Conservation (phyloP, 345 rosid genomes). For the Populus ilicifolia region DNA sequence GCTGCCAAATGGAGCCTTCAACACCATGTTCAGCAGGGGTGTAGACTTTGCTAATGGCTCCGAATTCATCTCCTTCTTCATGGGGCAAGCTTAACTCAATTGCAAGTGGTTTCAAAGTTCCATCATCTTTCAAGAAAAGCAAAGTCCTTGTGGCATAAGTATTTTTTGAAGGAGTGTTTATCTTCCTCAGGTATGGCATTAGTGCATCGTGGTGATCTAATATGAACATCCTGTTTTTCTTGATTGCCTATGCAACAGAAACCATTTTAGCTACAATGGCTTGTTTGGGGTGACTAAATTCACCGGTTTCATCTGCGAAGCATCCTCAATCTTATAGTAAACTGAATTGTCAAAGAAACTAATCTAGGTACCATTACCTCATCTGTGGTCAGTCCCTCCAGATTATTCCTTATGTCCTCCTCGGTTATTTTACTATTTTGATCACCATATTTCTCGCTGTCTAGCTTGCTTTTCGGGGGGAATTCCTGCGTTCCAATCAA, state of each 20-base stretch:
- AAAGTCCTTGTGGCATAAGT: conserved; percentile 75
- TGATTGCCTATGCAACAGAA: conserved; percentile 46
- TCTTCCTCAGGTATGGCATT: conserved; percentile 65
- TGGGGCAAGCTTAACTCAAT: conserved; percentile 82
- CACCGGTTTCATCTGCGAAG: neutral
- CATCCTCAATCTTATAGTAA: neutral
- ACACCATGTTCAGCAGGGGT: conserved; percentile 69
- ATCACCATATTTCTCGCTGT: conserved; percentile 24
- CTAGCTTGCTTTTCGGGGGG: conserved; percentile 37
- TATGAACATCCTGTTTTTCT: conserved; percentile 60
- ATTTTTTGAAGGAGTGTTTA: conserved; percentile 58
- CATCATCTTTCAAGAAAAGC: conserved; percentile 71
- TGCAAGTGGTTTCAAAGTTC: conserved; percentile 75
- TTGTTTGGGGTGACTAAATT: too few species aligned
- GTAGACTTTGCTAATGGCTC: conserved; percentile 57
- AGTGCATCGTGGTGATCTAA: conserved; percentile 76
- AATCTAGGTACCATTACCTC: conserved; percentile 18
- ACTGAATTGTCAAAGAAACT: neutral
- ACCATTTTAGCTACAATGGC: neutral
- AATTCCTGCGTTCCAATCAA: conserved; percentile 26
- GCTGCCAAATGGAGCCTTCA: conserved; percentile 67
- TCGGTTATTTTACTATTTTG: conserved; percentile 33
- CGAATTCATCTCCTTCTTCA: conserved; percentile 56
- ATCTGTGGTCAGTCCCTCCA: conserved; percentile 22
- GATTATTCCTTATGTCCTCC: conserved; percentile 23